Evolutionary conservation across 2,329 filamentous ascomycete genomes (phyloP).

Genomic region (Ploettnerulaceae sp.): DNA sequence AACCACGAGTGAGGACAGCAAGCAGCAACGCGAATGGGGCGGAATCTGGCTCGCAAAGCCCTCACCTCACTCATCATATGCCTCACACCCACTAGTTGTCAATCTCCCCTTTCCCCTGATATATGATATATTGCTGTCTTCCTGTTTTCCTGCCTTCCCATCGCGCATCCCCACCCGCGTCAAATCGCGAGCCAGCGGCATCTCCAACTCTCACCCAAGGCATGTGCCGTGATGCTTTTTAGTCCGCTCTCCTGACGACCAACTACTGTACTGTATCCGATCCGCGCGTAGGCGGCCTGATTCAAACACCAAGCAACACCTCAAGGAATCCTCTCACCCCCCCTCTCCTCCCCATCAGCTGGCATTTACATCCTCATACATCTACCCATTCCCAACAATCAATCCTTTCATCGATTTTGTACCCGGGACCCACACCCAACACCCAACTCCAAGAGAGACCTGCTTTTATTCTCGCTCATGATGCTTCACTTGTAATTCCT

Average conservation of each 20-base stretch:
- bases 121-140: too few relatives aligned
- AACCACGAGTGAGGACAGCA: background rate
- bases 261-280: constrained; percentile 2
- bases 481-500: constrained; percentile 19
- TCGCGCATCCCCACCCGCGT: too few relatives aligned
- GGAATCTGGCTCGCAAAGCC: too few relatives aligned
- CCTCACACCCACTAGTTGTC: too few relatives aligned
- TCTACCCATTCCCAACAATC: constrained; percentile 11
- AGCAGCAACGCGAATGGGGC: too few relatives aligned
- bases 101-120: too few relatives aligned
- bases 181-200: too few relatives aligned
- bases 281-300: constrained; percentile 1
- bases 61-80: too few relatives aligned
- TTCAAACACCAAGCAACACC: background rate
- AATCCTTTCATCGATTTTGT: constrained; percentile 4
- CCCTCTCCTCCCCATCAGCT: constrained; percentile 11
- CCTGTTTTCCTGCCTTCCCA: too few relatives aligned
- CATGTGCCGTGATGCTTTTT: background rate
- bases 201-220: too few relatives aligned
- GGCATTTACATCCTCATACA: constrained; percentile 1
- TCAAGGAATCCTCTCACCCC: background rate
- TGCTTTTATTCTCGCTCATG: constrained; percentile 5
- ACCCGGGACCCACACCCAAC: constrained; percentile 5
- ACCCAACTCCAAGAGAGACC: constrained; percentile 1
- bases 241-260: background rate